Conservation (phyloP, 2,329 filamentous ascomycete genomes). For the Monosporascus ibericus region DNA sequence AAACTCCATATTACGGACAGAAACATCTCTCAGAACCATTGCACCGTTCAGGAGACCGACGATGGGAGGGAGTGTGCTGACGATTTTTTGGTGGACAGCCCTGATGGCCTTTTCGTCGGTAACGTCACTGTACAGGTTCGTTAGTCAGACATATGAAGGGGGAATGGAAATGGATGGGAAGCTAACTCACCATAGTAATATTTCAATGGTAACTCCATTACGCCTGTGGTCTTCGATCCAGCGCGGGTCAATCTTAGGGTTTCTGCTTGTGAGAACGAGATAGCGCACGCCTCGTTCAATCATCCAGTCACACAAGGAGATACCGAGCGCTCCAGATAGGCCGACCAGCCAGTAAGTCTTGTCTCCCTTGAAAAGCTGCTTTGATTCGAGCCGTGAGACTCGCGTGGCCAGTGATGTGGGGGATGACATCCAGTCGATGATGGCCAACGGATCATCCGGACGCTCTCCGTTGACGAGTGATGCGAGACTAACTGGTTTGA, state of each 20-base stretch:
- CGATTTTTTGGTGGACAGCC: slow-evolving; percentile 3
- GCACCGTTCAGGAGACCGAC: slow-evolving; percentile 15
- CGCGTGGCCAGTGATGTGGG: not conserved
- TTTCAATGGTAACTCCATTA: not conserved
- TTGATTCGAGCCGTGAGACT: slow-evolving; percentile 3
- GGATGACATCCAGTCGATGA: slow-evolving; percentile 1
- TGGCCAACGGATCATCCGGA: slow-evolving; percentile 1
- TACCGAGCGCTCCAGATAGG: slow-evolving; percentile 7
- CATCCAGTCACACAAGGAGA: slow-evolving; percentile 15
- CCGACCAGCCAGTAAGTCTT: slow-evolving; percentile 15
- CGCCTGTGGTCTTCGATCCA: slow-evolving; percentile 4
- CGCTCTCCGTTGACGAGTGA: no score
- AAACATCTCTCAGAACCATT: slow-evolving; percentile 19
- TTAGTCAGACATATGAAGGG: no score
- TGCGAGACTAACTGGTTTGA: no score
- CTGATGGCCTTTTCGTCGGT: slow-evolving; percentile 5
- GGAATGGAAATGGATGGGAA: no score
- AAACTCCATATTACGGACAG: slow-evolving; percentile 15
- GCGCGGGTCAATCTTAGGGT: slow-evolving; percentile 1
- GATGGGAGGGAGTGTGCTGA: slow-evolving; percentile 10
- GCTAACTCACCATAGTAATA: slow-evolving; percentile 1
- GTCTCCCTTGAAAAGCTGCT: slow-evolving; percentile 6
- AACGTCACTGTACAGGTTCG: slow-evolving; percentile 2
- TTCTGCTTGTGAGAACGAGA: slow-evolving; percentile 13
- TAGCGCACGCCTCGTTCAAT: slow-evolving; percentile 7